These are phyloP conservation scores for Suhomyces choctaworum DNA, from an alignment of 1,139 yeast genomes.

Conservation along the genomic window DNA sequence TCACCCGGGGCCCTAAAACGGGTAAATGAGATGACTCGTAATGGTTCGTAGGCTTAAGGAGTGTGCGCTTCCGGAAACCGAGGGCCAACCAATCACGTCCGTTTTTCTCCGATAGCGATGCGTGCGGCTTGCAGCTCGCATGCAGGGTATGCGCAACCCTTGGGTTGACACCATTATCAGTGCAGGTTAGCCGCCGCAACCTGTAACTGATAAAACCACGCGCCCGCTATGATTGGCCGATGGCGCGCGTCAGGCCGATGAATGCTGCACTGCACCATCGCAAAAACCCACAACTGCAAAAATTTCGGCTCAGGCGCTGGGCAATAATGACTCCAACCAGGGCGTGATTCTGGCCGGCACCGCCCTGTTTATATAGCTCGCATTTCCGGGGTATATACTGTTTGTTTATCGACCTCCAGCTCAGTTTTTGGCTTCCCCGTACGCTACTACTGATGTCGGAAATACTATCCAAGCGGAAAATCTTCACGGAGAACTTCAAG, in stretches of 20 bases:
- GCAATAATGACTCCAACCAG: too few relatives aligned
- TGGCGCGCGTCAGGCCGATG: constrained; percentile 1
- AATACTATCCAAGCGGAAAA: constrained; percentile 25
- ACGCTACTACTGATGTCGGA: too few relatives aligned
- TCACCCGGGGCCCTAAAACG: too few relatives aligned
- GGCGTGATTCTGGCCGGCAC: too few relatives aligned
- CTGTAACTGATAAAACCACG: constrained; percentile 4
- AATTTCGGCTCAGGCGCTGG: not conserved
- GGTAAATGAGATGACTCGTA: too few relatives aligned
- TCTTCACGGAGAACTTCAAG: constrained; percentile 40
- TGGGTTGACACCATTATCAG: constrained; percentile 5
- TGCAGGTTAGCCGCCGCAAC: constrained; percentile 1
- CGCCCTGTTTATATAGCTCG: too few relatives aligned
- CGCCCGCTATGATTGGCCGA: constrained; percentile 2
- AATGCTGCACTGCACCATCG: not conserved
- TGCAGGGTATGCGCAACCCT: not conserved
- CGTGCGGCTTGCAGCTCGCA: too few relatives aligned
- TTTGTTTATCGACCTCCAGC: not conserved
- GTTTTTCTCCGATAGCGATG: too few relatives aligned
- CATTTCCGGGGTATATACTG: not conserved
- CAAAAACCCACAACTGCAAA: not conserved
- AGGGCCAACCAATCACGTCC: too few relatives aligned
- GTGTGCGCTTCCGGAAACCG: too few relatives aligned
- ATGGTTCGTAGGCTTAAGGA: not conserved
- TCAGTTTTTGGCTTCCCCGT: too few relatives aligned